Evolutionary conservation across 768 basidiomycete species (phyloP), one percentile per base, ranked within the genome.

Genomic region (Dendrothele bispora): DNA sequence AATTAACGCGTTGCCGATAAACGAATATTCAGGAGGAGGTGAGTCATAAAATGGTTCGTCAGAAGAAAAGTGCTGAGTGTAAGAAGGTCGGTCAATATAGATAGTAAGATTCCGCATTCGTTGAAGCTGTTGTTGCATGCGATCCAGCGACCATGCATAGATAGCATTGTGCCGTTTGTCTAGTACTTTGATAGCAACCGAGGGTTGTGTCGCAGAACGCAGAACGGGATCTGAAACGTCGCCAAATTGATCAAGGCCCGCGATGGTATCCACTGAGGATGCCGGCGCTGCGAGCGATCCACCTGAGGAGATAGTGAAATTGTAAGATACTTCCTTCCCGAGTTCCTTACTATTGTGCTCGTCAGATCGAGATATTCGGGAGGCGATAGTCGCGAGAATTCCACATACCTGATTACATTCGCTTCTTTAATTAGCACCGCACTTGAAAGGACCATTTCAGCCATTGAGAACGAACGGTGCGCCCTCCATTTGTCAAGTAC

Each of bases 31-130:
- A 6, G 92, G 89, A 2, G 91, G 83, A 3, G 90, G 88, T 28
- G 79, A 79, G 61, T 95, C 88, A 66, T 89, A 94, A 71, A 98
- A 99, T 2, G 91, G 88, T 67, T 92, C 92, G 54, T 94, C 88
- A 12, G 86, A 85, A 25, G 91, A 90, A 70, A 98, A 97, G 66
- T 98, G 95, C 54, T 86, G 88, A 8, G 91, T 89, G 66, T 95
- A 95, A 3, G 88, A 90, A 6, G 95, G 97, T 38, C 89, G 84
- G 65, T 93, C 90, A 54, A 93, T 88, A 61, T 94, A 92, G 21
- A 85, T 84, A 6, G 88, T 89, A 30, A 94, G 71, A 63, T 95
- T 95, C 43, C 92, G 86, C 95, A 98, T 98, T 52, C 89, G 87
- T 57, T 86, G 84, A 15, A 98, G 69, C 51, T 93, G 94, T 55